Conservation (phyloP, 2,329 filamentous ascomycete genomes). For the Epichloe gansuensis region DNA sequence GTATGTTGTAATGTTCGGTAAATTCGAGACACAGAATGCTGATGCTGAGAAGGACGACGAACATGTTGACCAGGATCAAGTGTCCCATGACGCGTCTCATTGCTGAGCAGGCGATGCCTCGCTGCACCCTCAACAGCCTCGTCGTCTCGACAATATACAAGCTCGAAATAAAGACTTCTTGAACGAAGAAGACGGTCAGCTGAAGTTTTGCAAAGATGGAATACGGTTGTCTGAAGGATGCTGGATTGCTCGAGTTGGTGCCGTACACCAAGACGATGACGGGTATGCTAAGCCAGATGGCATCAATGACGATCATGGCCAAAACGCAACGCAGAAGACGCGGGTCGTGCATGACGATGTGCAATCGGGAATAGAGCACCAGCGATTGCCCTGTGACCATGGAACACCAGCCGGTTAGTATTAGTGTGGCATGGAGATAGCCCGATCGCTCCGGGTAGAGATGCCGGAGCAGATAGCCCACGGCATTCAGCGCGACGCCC, state of each 20-base stretch:
- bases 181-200: constrained; percentile 41
- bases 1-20: constrained; percentile 18
- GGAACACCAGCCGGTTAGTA: constrained; percentile 20
- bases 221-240: constrained; percentile 19
- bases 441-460: constrained; percentile 4
- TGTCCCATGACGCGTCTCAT: constrained; percentile 14
- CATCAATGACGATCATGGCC: constrained; percentile 44
- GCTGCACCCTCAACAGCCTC: constrained; percentile 32
- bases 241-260: constrained; percentile 22
- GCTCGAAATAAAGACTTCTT: constrained; percentile 41
- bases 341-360: constrained; percentile 42
- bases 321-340: constrained; percentile 36
- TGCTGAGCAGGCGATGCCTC: constrained; percentile 11
- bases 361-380: constrained; percentile 50
- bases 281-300: constrained; percentile 38
- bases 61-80: constrained; percentile 27
- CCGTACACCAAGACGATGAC: constrained; percentile 45
- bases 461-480: constrained; percentile 35
- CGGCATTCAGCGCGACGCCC: constrained; percentile 20
- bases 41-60: constrained; percentile 32
- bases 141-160: constrained; percentile 41
- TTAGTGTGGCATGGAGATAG: constrained; percentile 15
- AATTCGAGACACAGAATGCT: constrained; percentile 22
- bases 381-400: constrained; percentile 51
- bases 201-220: constrained; percentile 40